Conservation (phyloP, 495 filamentous ascomycete species). For the Entonaema liquescens region DNA sequence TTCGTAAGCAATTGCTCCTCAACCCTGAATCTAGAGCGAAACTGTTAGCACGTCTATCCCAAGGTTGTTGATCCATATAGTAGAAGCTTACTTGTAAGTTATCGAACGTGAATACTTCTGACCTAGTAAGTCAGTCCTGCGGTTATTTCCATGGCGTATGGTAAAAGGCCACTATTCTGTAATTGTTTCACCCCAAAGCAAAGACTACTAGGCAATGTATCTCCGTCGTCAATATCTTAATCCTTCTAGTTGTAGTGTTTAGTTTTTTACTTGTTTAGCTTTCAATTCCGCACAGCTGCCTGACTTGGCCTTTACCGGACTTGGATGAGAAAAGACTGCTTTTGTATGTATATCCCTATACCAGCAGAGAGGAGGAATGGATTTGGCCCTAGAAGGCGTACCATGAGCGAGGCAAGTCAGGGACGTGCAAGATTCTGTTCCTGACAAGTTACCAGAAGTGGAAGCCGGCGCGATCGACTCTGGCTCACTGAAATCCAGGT, state of each 20-base stretch:
- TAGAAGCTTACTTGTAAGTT: not conserved
- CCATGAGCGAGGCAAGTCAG: not conserved
- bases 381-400: not conserved
- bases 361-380: not conserved
- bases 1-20: not conserved
- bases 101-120: not conserved
- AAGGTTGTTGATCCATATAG: not conserved
- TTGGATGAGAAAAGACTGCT: too few species aligned
- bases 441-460: not conserved
- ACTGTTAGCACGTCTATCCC: not conserved
- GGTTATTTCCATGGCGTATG: too few species aligned
- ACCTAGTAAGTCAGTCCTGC: not conserved
- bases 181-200: not conserved
- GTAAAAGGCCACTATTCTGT: not conserved
- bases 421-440: not conserved
- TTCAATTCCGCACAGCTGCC: too few species aligned
- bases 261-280: too few species aligned
- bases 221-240: too few species aligned
- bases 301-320: too few species aligned
- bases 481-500: too few species aligned
- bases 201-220: too few species aligned
- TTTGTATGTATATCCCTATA: too few species aligned
- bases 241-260: too few species aligned
- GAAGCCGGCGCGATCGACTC: not conserved
- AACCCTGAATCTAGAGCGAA: not conserved